These are phyloP conservation scores for Ilex paraguariensis DNA, from an alignment of 305 asterid genomes.

Conservation along the genomic window DNA sequence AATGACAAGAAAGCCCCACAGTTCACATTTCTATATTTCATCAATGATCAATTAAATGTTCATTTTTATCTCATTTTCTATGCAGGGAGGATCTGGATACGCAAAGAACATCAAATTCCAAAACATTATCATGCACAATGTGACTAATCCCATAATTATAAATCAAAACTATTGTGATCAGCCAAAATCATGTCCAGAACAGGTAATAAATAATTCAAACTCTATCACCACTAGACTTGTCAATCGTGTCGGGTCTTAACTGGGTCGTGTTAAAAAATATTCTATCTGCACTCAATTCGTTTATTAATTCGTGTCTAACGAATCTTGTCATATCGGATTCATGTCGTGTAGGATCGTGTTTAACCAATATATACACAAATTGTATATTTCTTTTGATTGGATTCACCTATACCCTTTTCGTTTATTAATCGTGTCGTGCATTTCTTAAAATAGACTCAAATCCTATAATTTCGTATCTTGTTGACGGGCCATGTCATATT, in stretches of 20 bases:
- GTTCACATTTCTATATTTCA: neutral
- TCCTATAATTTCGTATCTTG: too few relatives aligned
- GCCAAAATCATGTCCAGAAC: slow-evolving; percentile 37
- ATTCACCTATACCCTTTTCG: too few relatives aligned
- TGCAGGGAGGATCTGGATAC: slow-evolving; percentile 82
- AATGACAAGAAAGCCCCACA: neutral
- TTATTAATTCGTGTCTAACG: too few relatives aligned
- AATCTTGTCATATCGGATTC: too few relatives aligned
- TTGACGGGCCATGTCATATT: too few relatives aligned
- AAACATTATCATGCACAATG: slow-evolving; percentile 59
- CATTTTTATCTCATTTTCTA: neutral
- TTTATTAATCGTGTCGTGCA: too few relatives aligned
- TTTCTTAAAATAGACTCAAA: too few relatives aligned
- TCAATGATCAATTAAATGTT: neutral
- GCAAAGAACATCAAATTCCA: slow-evolving; percentile 68
- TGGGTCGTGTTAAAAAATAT: too few relatives aligned
- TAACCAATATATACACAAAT: too few relatives aligned
- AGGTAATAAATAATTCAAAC: slow-evolving; percentile 36
- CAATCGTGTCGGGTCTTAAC: neutral
- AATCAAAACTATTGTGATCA: slow-evolving; percentile 79
- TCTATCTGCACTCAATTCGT: too few relatives aligned
- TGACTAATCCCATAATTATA: slow-evolving; percentile 77
- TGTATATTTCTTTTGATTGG: too few relatives aligned
- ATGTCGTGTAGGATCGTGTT: too few relatives aligned
- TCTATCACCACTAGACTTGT: neutral